Evolutionary conservation across 768 basidiomycete genomes (phyloP).

Genomic region (Amylocystis lapponica): DNA sequence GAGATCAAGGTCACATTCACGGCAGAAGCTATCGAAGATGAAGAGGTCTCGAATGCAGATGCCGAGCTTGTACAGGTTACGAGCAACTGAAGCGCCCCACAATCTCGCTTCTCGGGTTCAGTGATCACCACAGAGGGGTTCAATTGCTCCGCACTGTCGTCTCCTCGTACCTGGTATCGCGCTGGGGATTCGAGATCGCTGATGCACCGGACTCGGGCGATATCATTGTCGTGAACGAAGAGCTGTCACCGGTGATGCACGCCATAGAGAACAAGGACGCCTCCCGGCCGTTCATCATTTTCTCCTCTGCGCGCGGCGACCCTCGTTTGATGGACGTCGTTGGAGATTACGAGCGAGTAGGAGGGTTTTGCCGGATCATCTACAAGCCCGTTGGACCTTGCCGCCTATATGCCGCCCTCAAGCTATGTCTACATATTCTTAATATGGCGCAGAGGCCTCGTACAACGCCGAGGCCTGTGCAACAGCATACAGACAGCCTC

Average conservation of each 20-base stretch:
- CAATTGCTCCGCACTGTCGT: slow-evolving; percentile 61
- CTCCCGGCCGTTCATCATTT: slow-evolving; percentile 64
- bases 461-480: too few relatives aligned
- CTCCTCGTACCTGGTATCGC: slow-evolving; percentile 56
- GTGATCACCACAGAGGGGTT: slow-evolving; percentile 54
- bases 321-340: slow-evolving; percentile 55
- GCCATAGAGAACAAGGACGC: slow-evolving; percentile 55
- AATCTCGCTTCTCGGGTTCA: slow-evolving; percentile 72
- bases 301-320: slow-evolving; percentile 67
- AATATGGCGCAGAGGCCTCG: slow-evolving; percentile 38
- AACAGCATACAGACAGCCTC: too few relatives aligned
- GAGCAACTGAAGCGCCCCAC: slow-evolving; percentile 35
- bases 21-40: slow-evolving; percentile 53
- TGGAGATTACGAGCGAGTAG: slow-evolving; percentile 68
- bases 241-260: slow-evolving; percentile 47
- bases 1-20: slow-evolving; percentile 85
- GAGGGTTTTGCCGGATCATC: slow-evolving; percentile 83
- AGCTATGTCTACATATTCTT: slow-evolving; percentile 52
- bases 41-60: slow-evolving; percentile 14
- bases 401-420: slow-evolving; percentile 60
- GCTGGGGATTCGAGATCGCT: slow-evolving; percentile 67
- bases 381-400: slow-evolving; percentile 89
- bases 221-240: slow-evolving; percentile 80
- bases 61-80: slow-evolving; percentile 21
- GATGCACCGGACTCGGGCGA: slow-evolving; percentile 48